Evolutionary conservation across 257 asterid genomes (phyloP).

Genomic region (Datura wrightii): DNA sequence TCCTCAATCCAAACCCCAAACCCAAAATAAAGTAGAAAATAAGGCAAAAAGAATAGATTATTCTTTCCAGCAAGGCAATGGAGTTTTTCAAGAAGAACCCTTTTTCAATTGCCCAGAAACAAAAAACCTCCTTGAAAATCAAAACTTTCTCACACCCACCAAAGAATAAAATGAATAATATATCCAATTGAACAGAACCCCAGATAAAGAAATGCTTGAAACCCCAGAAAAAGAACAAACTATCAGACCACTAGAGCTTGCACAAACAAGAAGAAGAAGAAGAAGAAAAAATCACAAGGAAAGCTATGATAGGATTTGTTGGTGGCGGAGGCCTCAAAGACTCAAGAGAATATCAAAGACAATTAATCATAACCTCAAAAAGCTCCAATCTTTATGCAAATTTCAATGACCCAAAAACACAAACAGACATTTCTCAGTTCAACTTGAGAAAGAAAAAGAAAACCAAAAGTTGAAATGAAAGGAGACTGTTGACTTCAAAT

Average conservation of each 20-base stretch:
- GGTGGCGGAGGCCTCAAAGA: neutral
- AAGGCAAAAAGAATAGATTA: neutral
- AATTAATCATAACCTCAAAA: neutral
- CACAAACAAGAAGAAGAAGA: neutral
- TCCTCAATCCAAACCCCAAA: neutral
- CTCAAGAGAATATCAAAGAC: neutral
- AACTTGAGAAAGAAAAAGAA: neutral
- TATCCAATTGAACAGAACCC: conserved; percentile 17
- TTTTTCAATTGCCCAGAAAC: conserved; percentile 29
- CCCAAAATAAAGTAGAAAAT: neutral
- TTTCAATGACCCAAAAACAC: neutral
- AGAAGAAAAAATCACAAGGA: neutral
- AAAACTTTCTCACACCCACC: conserved; percentile 23
- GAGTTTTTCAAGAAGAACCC: conserved; percentile 33
- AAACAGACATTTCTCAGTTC: neutral
- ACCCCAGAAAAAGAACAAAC: neutral
- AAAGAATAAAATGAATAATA: conserved; percentile 7
- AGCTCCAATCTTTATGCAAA: neutral
- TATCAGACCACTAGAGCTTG: neutral
- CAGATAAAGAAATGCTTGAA: neutral
- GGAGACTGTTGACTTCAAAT: neutral
- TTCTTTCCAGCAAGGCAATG: conserved; percentile 24
- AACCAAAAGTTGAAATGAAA: neutral
- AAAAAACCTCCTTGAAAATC: conserved; percentile 23
- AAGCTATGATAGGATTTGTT: no score